Percentiles rank a stretch among this genome's conserved stretches.
These are phyloP conservation scores for Lachnellula occidentalis DNA, from an alignment of 2,329 filamentous ascomycete genomes.

Conservation along the genomic window DNA sequence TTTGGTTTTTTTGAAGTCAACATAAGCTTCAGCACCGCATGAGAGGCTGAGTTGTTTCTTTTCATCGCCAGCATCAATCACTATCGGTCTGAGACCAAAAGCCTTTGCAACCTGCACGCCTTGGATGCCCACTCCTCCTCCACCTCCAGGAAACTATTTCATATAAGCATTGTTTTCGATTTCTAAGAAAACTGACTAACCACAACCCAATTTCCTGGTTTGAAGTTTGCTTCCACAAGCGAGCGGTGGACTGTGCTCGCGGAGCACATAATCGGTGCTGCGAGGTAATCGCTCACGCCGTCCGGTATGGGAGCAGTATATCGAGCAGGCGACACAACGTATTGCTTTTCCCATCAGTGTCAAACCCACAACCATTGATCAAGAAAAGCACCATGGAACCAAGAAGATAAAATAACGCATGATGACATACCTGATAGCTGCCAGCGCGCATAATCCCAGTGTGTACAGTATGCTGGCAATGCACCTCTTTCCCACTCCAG, in stretches of 20 bases:
- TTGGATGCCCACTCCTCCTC: slow-evolving; percentile 26
- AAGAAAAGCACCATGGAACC: no score
- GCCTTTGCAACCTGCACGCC: slow-evolving; percentile 25
- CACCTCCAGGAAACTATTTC: slow-evolving; percentile 16
- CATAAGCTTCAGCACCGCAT: slow-evolving; percentile 23
- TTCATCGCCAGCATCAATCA: slow-evolving; percentile 22
- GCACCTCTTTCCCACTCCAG: slow-evolving; percentile 42
- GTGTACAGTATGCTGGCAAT: no score
- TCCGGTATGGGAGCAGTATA: slow-evolving; percentile 45
- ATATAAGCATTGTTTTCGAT: no score
- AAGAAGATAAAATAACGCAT: no score
- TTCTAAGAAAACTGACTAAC: slow-evolving; percentile 1
- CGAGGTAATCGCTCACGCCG: slow-evolving; percentile 48
- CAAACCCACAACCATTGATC: neutral
- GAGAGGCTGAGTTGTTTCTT: slow-evolving; percentile 20
- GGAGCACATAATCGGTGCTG: slow-evolving; percentile 55
- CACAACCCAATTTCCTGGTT: slow-evolving; percentile 18
- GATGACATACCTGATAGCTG: no score
- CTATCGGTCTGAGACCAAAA: slow-evolving; percentile 22
- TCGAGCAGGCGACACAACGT: slow-evolving; percentile 47
- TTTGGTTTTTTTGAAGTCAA: slow-evolving; percentile 12
- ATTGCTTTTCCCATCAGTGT: slow-evolving; percentile 42
- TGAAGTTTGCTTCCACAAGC: slow-evolving; percentile 42
- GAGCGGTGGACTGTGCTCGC: slow-evolving; percentile 54
- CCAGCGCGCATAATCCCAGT: no score